Evolutionary conservation across 352 stramenopile species (phyloP).

Genomic region (Phytophthora sansomeana): DNA sequence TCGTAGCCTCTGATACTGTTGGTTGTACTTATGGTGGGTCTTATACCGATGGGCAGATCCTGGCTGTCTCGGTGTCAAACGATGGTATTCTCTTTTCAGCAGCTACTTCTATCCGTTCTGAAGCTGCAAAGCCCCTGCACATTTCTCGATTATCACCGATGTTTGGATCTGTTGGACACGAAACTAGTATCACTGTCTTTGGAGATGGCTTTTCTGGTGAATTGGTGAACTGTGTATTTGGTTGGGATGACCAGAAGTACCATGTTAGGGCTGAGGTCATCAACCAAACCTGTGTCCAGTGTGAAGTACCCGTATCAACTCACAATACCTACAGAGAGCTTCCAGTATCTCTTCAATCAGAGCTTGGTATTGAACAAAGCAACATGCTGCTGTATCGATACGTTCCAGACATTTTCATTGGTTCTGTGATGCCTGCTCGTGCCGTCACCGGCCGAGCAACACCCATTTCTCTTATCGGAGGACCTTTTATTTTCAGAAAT

Average conservation of each 20-base stretch:
- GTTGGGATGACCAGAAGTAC: conserved; percentile 38
- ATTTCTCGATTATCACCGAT: conserved; percentile 35
- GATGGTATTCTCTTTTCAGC: conserved; percentile 42
- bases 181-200: conserved; percentile 30
- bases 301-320: conserved; percentile 35
- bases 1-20: conserved; percentile 21
- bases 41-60: neutral
- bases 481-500: conserved; percentile 33
- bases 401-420: conserved; percentile 26
- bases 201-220: conserved; percentile 25
- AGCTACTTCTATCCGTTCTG: conserved; percentile 5
- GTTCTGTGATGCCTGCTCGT: conserved; percentile 30
- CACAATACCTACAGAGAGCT: conserved; percentile 29
- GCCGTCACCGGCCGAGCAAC: conserved; percentile 19
- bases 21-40: conserved; percentile 10
- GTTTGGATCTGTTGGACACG: conserved; percentile 27
- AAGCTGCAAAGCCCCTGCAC: conserved; percentile 5
- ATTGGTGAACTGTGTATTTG: conserved; percentile 44
- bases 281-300: conserved; percentile 39
- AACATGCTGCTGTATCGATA: conserved; percentile 56
- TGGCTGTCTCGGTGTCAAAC: conserved; percentile 47
- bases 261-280: conserved; percentile 18
- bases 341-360: conserved; percentile 39
- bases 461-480: conserved; percentile 32
- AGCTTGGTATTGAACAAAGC: conserved; percentile 27